Evolutionary conservation across 306 rosid genomes (phyloP), one percentile per base, ranked within the genome.

Genomic region (Pachyrhizus erosus): DNA sequence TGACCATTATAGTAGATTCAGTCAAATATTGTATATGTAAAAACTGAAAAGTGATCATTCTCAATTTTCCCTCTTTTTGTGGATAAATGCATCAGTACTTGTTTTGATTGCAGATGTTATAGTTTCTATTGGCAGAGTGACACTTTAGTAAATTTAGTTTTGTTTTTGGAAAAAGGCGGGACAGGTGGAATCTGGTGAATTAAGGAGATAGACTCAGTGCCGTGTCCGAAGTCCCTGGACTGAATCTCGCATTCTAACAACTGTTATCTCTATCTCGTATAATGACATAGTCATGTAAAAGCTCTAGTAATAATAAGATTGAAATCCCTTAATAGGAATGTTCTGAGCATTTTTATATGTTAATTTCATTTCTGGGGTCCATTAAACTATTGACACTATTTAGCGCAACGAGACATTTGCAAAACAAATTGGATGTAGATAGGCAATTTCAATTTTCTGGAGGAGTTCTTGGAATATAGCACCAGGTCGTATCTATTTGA

Each of bases 261-360:
- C 40, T 29, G 67, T 18, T 67, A 29, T 18, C 27, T 37, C 24
- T 68, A 52, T 66, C 12, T 34, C 51, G 24, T 34, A 49, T 52
- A 55, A 37, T 78, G 69, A 17, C 57, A 43, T 48, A 1, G 31
- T 39, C 76, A 20, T n/a, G 83, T 54, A n/a, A 54, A 24, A 37
- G 76, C 45, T 70, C 17, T 10, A 43, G 61, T 42, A 55, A 70
- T n/a, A n/a, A n/a, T 15, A 70, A 57, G 62, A 57, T 70, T 15
- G 60, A 40, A 57, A 69, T 21, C 33, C 58, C 69, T 26, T 27
- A 40, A 15, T 34, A 21, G 61, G 57, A 48, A 64, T 73, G 49
- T 62, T 69, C 66, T 12, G 60, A 8, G 68, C 75, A 73, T 78
- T 71, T 77, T 74, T 64, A 31, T 7, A 23, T 34, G 51, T 48